Conservation (phyloP, 2,329 filamentous ascomycete genomes). For the Sarocladium brachiariae region DNA sequence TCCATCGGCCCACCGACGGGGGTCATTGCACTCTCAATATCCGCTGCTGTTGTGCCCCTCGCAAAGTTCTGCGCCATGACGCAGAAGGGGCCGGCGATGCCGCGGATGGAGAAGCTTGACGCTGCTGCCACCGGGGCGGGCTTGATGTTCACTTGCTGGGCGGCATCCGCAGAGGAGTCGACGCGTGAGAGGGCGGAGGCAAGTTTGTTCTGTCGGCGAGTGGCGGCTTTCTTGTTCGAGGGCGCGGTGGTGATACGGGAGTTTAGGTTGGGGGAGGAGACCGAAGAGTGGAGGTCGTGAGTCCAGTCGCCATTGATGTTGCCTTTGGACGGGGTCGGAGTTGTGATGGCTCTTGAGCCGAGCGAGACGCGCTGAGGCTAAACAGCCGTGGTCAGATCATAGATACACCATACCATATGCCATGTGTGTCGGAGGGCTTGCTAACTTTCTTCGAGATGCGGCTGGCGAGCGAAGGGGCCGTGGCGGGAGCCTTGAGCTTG, state of each 20-base stretch:
- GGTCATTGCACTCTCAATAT: conserved; percentile 78
- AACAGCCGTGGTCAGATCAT: not conserved
- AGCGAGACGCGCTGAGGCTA: conserved; percentile 18
- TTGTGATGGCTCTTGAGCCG: conserved; percentile 17
- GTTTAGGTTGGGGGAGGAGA: conserved; percentile 30
- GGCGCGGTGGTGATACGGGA: conserved; percentile 38
- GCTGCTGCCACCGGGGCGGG: conserved; percentile 13
- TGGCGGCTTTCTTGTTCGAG: conserved; percentile 19
- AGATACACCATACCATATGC: not conserved
- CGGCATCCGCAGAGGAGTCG: conserved; percentile 24
- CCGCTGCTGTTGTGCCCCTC: conserved; percentile 70
- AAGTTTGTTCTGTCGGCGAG: conserved; percentile 24
- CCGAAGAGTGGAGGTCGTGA: conserved; percentile 56
- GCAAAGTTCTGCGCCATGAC: conserved; percentile 79
- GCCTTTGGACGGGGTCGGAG: conserved; percentile 33
- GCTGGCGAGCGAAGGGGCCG: conserved; percentile 57
- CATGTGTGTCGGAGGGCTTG: not conserved
- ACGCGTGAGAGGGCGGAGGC: conserved; percentile 38
- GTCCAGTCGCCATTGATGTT: conserved; percentile 64
- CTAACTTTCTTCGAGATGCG: conserved; percentile 67
- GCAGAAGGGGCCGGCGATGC: conserved; percentile 64
- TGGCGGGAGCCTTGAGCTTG: conserved; percentile 33
- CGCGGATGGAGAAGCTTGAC: conserved; percentile 62
- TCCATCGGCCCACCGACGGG: conserved; percentile 63
- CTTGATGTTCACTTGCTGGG: conserved; percentile 30